Evolutionary conservation across 192 early-diverging fungal species (phyloP).

Genomic region (Umbelopsis sp.): DNA sequence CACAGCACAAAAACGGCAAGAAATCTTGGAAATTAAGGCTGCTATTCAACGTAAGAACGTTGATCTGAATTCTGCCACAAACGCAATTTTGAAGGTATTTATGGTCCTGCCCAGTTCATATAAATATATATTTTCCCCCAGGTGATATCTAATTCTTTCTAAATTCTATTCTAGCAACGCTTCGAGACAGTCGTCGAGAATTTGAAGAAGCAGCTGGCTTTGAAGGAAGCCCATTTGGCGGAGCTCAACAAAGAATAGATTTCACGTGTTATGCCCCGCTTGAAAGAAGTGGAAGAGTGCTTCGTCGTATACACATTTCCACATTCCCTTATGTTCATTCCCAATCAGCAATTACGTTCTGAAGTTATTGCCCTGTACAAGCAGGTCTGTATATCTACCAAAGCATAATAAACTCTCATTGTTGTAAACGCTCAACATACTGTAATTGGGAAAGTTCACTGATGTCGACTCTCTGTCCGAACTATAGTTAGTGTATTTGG

Average conservation of each 20-base stretch:
- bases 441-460: background rate
- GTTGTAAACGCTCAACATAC: background rate
- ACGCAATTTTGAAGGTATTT: constrained; percentile 73
- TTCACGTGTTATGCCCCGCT: background rate
- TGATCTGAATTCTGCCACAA: constrained; percentile 58
- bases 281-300: background rate
- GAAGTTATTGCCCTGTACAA: constrained; percentile 40
- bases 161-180: constrained; percentile 47
- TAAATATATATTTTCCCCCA: too few species aligned
- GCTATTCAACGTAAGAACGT: constrained; percentile 57
- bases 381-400: constrained; percentile 26
- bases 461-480: too few species aligned
- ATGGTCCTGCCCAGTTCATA: too few species aligned
- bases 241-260: constrained; percentile 36
- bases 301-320: too few species aligned
- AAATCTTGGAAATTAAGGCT: constrained; percentile 64
- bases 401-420: background rate
- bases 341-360: constrained; percentile 22
- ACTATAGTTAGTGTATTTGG: constrained; percentile 39
- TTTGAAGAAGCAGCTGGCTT: constrained; percentile 57
- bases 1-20: constrained; percentile 52
- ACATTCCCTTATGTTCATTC: background rate
- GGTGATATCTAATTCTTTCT: too few species aligned
- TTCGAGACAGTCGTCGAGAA: constrained; percentile 66
- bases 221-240: constrained; percentile 63